Evolutionary conservation across 2,329 filamentous ascomycete genomes (phyloP).

Genomic region (Microcyclospora pomicola): DNA sequence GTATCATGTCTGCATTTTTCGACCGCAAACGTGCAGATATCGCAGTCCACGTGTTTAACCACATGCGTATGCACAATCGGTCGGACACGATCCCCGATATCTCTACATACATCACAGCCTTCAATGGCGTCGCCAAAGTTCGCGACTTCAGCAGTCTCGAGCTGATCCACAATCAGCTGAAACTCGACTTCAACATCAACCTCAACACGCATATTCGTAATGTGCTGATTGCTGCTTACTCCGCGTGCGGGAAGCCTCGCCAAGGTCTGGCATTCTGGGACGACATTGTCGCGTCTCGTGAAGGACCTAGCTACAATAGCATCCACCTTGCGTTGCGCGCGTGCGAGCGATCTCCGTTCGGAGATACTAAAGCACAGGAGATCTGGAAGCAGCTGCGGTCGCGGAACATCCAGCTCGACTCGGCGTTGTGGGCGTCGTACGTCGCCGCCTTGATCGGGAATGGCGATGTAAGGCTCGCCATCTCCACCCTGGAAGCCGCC

Average conservation of each 20-base stretch:
- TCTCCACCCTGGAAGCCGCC: slow-evolving; percentile 52
- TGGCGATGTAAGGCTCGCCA: slow-evolving; percentile 54
- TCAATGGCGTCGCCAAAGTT: slow-evolving; percentile 49
- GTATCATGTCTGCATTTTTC: slow-evolving; percentile 77
- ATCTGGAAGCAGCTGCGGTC: slow-evolving; percentile 58
- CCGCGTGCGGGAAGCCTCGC: slow-evolving; percentile 49
- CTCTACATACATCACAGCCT: slow-evolving; percentile 63
- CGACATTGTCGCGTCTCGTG: slow-evolving; percentile 66
- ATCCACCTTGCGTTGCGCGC: slow-evolving; percentile 69
- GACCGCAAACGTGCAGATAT: slow-evolving; percentile 65
- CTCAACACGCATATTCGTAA: slow-evolving; percentile 66
- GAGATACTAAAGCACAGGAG: slow-evolving; percentile 33
- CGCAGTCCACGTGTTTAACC: slow-evolving; percentile 72
- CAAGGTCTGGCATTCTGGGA: slow-evolving; percentile 69
- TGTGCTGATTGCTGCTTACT: slow-evolving; percentile 75
- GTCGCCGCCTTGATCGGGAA: slow-evolving; percentile 62
- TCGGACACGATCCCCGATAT: slow-evolving; percentile 49
- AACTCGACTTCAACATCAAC: slow-evolving; percentile 73
- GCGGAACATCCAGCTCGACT: slow-evolving; percentile 68
- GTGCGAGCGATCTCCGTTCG: slow-evolving; percentile 48
- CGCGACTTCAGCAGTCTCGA: slow-evolving; percentile 46
- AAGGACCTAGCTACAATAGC: slow-evolving; percentile 73
- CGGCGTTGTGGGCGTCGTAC: slow-evolving; percentile 61
- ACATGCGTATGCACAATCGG: slow-evolving; percentile 73
- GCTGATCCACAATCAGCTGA: slow-evolving; percentile 82